Percentiles rank a stretch among this genome's conserved stretches.
phyloP scores from a whole-genome alignment of 1,139 yeast species.

The Suhomyces coccinellae region DNA sequence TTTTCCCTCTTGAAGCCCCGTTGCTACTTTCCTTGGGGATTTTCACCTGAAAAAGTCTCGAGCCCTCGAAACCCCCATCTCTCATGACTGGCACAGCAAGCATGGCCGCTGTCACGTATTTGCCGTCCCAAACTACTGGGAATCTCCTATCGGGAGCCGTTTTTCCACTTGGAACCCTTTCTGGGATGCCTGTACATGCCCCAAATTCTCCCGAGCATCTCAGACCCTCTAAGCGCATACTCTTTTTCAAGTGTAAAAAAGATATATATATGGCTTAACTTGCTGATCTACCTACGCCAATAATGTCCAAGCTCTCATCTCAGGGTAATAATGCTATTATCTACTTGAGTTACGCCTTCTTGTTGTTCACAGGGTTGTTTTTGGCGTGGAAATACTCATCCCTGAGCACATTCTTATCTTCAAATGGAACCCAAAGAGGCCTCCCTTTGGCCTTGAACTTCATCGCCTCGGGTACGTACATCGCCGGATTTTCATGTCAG shows the following conservation, averaged over 20 bases:
- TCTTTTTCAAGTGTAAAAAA: background rate
- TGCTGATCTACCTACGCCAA: background rate
- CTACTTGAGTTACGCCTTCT: slow-evolving; percentile 68
- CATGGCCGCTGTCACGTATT: too few species aligned
- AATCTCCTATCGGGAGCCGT: too few species aligned
- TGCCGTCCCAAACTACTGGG: too few species aligned
- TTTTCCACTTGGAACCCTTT: too few species aligned
- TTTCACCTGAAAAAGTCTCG: too few species aligned
- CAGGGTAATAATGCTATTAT: slow-evolving; percentile 69
- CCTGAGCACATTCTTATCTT: slow-evolving; percentile 59
- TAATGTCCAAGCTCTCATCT: slow-evolving; percentile 27
- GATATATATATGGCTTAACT: background rate
- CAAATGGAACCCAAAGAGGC: slow-evolving; percentile 79
- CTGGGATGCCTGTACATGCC: background rate
- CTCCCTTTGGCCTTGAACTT: slow-evolving; percentile 82
- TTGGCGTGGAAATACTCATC: slow-evolving; percentile 55
- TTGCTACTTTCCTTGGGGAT: too few species aligned
- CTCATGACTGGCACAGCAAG: too few species aligned
- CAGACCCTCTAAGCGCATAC: slow-evolving; percentile 8
- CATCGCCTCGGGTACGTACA: slow-evolving; percentile 79
- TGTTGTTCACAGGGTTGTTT: slow-evolving; percentile 59
- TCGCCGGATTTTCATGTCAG: background rate
- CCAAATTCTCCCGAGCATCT: background rate
- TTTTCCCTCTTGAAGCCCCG: too few species aligned
- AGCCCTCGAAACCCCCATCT: too few species aligned